Conservation (phyloP, 768 basidiomycete species). For the Auricularia sp. region DNA sequence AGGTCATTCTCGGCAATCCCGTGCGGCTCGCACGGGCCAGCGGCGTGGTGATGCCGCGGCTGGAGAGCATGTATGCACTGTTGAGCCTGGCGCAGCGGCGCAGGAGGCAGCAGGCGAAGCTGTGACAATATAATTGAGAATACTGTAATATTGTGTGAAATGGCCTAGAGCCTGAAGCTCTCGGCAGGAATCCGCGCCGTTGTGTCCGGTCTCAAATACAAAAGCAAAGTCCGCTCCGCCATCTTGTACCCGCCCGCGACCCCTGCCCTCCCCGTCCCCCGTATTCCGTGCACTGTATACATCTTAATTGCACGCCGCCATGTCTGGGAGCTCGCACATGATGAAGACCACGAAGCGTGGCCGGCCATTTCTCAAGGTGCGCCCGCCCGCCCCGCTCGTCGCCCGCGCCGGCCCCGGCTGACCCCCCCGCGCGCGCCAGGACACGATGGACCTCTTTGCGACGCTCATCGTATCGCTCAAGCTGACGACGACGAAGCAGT, state of each 20-base stretch:
- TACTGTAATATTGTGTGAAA: not conserved
- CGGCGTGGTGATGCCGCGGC: conserved; percentile 20
- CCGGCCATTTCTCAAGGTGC: conserved; percentile 84
- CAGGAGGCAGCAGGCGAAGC: conserved; percentile 11
- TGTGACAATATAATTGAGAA: not conserved
- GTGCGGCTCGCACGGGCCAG: conserved; percentile 17
- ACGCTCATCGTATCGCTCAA: conserved; percentile 92
- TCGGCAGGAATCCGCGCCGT: not conserved
- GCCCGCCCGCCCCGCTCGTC: conserved; percentile 12
- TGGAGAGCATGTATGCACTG: conserved; percentile 21
- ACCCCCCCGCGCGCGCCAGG: conserved; percentile 37
- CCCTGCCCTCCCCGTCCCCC: not conserved
- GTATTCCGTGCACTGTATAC: conserved; percentile 7
- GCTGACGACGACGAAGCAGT: conserved; percentile 83
- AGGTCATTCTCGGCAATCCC: conserved; percentile 22
- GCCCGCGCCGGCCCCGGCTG: not conserved
- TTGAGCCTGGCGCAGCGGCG: conserved; percentile 15
- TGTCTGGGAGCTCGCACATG: conserved; percentile 64
- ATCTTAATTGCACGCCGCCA: conserved; percentile 2
- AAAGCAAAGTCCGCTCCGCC: not conserved
- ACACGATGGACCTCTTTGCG: conserved; percentile 95
- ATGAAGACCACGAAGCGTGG: conserved; percentile 98
- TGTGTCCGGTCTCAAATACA: not conserved
- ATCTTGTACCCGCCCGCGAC: not conserved
- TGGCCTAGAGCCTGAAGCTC: not conserved